Conservation (phyloP, 495 filamentous ascomycete species). For the Parmelia sp. region DNA sequence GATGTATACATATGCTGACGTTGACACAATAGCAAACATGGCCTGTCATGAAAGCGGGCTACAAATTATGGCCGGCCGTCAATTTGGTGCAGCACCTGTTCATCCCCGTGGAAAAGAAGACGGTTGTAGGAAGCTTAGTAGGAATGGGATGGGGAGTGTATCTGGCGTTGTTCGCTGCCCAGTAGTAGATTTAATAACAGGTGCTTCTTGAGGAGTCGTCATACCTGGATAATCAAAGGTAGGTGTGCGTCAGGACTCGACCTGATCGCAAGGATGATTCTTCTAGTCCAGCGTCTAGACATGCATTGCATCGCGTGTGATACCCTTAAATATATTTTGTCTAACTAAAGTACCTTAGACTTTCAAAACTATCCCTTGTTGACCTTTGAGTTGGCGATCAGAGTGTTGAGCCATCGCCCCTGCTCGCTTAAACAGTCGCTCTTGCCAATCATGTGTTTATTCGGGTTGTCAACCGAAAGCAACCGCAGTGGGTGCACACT, state of each 20-base stretch:
- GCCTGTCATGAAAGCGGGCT: slow-evolving; percentile 63
- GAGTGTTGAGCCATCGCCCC: neutral
- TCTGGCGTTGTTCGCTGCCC: slow-evolving; percentile 60
- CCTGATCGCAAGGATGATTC: neutral
- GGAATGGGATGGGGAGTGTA: slow-evolving; percentile 85
- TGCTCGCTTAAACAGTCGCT: neutral
- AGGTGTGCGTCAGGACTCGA: neutral
- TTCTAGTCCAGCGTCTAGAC: neutral
- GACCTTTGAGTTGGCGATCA: neutral
- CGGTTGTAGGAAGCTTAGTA: slow-evolving; percentile 70
- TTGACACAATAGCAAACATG: slow-evolving; percentile 50
- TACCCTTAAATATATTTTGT: neutral
- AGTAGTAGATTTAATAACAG: slow-evolving; percentile 9
- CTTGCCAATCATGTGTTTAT: too few species aligned
- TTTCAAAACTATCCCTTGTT: neutral
- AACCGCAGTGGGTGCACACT: neutral
- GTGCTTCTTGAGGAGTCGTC: neutral
- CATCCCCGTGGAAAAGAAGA: slow-evolving; percentile 67
- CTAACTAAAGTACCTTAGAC: too few species aligned
- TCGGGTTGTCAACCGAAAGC: neutral
- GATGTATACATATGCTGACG: slow-evolving; percentile 2
- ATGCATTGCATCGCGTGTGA: neutral
- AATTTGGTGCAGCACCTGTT: slow-evolving; percentile 72
- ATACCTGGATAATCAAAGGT: neutral
- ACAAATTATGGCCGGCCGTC: slow-evolving; percentile 81